Percentiles rank a stretch among this genome's conserved stretches.
These are phyloP conservation scores for Periconia sp. DNA, from an alignment of 2,329 filamentous ascomycete species.

Conservation along the genomic window DNA sequence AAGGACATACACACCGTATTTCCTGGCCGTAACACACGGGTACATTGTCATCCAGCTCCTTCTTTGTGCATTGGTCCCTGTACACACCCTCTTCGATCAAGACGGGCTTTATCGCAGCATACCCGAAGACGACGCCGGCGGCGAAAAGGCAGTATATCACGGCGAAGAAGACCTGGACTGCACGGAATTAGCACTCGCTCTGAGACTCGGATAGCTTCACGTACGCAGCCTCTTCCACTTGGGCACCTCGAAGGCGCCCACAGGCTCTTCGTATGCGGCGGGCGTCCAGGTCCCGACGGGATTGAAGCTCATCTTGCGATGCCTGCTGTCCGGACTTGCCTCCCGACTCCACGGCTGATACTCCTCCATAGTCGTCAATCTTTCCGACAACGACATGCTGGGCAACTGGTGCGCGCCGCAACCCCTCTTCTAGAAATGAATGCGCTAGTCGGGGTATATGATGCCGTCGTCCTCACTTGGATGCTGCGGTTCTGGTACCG, in stretches of 20 bases:
- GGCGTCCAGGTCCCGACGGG: conserved; percentile 55
- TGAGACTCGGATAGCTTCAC: background rate
- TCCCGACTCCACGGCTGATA: conserved; percentile 49
- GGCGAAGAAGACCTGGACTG: conserved; percentile 72
- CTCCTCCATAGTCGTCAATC: conserved; percentile 49
- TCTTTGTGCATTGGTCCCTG: conserved; percentile 40
- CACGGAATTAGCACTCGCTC: conserved; percentile 19
- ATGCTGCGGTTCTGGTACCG: too few species aligned
- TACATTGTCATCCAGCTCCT: conserved; percentile 43
- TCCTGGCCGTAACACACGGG: conserved; percentile 48
- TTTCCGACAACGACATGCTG: conserved; percentile 48
- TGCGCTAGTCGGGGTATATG: too few species aligned
- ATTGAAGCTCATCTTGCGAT: conserved; percentile 58
- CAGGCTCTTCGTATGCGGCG: conserved; percentile 47
- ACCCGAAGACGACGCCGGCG: conserved; percentile 60
- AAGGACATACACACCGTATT: conserved; percentile 43
- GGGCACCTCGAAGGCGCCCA: conserved; percentile 61
- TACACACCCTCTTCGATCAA: conserved; percentile 46
- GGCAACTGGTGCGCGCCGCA: conserved; percentile 2
- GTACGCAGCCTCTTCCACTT: conserved; percentile 59
- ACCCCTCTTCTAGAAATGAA: conserved; percentile 1
- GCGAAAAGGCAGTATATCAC: conserved; percentile 78
- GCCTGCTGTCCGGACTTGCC: conserved; percentile 43
- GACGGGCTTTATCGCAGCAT: conserved; percentile 50
- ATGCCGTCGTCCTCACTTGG: too few species aligned